Percentiles rank a stretch among this genome's conserved stretches.
Evolutionary conservation across 169 alveolate species (phyloP).

Genomic region (Amoebophrya sp.): DNA sequence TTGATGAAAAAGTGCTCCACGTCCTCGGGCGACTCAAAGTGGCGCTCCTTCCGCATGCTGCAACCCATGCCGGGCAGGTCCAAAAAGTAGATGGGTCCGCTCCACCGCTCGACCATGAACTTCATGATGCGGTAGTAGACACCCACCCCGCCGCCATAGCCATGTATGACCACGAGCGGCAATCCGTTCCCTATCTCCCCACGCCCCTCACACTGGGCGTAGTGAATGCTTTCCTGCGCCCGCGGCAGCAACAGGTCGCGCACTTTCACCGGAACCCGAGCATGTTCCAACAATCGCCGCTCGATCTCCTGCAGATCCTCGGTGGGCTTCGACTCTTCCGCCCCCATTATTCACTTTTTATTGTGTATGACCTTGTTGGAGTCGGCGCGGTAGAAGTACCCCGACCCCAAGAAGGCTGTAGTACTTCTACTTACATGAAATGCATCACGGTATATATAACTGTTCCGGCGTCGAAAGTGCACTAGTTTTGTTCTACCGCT

Average conservation of each 20-base stretch:
- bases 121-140: background rate
- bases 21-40: background rate
- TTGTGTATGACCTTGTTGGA: no score
- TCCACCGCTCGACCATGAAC: background rate
- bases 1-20: constrained; percentile 15
- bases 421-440: no score
- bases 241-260: background rate
- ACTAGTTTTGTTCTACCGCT: no score
- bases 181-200: background rate
- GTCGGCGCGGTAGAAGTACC: no score
- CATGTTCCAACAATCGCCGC: background rate
- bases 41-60: background rate
- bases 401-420: no score
- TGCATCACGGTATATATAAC: no score
- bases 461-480: no score
- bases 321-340: background rate
- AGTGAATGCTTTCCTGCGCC: background rate
- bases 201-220: background rate
- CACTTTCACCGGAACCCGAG: background rate
- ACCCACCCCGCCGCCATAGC: background rate
- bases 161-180: background rate
- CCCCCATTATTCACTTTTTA: background rate
- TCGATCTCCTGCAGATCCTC: background rate
- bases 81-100: background rate
- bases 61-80: background rate